Conservation (phyloP, 2,329 filamentous ascomycete species). For the Botryotinia globosa region DNA sequence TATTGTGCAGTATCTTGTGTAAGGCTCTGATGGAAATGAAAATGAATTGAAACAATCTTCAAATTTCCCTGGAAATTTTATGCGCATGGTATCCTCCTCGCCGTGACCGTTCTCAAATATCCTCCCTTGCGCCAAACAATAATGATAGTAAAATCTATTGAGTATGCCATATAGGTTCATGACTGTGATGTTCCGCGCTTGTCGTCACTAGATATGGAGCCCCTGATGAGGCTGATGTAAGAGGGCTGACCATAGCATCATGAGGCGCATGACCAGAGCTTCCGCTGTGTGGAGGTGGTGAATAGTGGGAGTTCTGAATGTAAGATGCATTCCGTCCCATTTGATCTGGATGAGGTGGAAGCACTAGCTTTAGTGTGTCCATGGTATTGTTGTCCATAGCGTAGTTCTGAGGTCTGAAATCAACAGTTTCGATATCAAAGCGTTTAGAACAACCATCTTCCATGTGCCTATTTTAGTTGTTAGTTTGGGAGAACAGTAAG, state of each 20-base stretch:
- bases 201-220: constrained; percentile 23
- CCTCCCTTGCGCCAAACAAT: neutral
- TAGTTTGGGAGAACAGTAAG: neutral
- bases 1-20: neutral
- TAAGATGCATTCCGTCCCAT: constrained; percentile 32
- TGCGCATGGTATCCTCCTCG: constrained; percentile 3
- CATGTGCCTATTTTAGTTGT: constrained; percentile 57
- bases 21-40: neutral
- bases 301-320: constrained; percentile 32
- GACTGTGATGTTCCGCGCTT: constrained; percentile 19
- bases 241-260: constrained; percentile 26
- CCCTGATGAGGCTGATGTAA: constrained; percentile 30
- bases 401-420: constrained; percentile 36
- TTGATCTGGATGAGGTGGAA: constrained; percentile 22
- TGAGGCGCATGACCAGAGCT: constrained; percentile 19
- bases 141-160: constrained; percentile 10
- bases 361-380: constrained; percentile 23
- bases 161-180: constrained; percentile 25
- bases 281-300: constrained; percentile 23
- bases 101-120: neutral
- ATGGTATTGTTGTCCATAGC: constrained; percentile 23
- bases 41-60: neutral
- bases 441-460: constrained; percentile 73
- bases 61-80: neutral
- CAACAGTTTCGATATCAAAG: constrained; percentile 44